Evolutionary conservation across 805 yeast genomes (phyloP), one percentile per base, ranked within the genome.

Genomic region (Maudiozyma barnettii): DNA sequence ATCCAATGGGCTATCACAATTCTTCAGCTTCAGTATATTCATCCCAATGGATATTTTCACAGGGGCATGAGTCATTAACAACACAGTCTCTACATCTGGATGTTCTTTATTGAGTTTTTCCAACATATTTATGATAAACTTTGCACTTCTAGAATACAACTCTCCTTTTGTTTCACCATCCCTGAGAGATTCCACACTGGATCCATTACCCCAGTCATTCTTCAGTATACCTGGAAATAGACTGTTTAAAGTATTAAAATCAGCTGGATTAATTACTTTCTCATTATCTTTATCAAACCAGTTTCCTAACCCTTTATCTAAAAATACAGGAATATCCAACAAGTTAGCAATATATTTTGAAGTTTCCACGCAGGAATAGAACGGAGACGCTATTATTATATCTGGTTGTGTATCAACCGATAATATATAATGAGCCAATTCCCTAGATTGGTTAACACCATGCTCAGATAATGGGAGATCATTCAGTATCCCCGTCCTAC

Each of bases 61-160:
- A 3, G 98, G 97, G 1, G 98, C 99, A 66, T 93, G 98, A 4
- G 95, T 81, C 23, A 87, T 81, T n/a, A 91, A 67, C 20, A 93
- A 57, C 7, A 93, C 69, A 0, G 79, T 71, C 35, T 80, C 78
- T 30, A 79, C 69, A 1, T 78, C 68, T 0, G 95, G 95, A 56
- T 67, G 75, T 49, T 73, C 67, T 7, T 57, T 49, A 52, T 82
- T 83, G 45, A 86, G 71, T 44, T 67, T 70, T 1, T 81, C 77
- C 2, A 87, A 64, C 54, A 91, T 79, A 33, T 59, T 59, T 0
- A 61, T 52, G 73, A 90, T 70, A 49, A 87, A 83, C 7, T 47
- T 39, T 20, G 61, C 52, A 51, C 85, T 77, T 52, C 99, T 74
- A 4, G 65, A 64, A 53, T 81, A 81, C 31, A 91, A 74, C n/a